Evolutionary conservation across 225 moss, liverwort and hornwort species (phyloP).

Genomic region (Marchantia polymorpha): DNA sequence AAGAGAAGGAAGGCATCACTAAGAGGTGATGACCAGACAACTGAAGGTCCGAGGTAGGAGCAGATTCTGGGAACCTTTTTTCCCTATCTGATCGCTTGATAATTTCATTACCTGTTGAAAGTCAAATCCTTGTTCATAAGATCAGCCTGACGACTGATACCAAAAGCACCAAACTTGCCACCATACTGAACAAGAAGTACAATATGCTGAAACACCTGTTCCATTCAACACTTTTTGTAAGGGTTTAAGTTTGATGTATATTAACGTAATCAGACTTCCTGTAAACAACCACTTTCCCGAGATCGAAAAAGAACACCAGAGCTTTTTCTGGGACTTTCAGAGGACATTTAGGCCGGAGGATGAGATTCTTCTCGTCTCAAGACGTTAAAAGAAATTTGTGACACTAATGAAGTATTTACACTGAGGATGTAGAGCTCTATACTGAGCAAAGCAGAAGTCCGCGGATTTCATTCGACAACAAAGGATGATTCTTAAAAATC

Average conservation of each 20-base stretch:
- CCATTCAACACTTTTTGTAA: conserved; percentile 23
- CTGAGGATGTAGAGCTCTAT: neutral
- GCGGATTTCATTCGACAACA: too few species aligned
- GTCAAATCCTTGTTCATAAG: conserved; percentile 79
- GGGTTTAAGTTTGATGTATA: conserved; percentile 13
- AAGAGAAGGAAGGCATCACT: too few species aligned
- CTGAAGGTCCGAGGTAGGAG: neutral
- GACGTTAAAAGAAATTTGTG: neutral
- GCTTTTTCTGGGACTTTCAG: neutral
- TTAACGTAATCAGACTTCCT: neutral
- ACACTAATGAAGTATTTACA: neutral
- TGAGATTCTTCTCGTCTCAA: neutral
- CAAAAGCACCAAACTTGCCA: conserved; percentile 76
- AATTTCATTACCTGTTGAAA: conserved; percentile 46
- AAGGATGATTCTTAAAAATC: too few species aligned
- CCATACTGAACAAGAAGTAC: conserved; percentile 62
- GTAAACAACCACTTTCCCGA: conserved; percentile 21
- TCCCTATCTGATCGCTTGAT: neutral
- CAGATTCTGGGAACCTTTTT: neutral
- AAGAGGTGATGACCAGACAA: too few species aligned
- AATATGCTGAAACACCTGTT: conserved; percentile 82
- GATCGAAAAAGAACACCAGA: neutral
- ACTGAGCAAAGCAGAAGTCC: neutral
- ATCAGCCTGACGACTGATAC: conserved; percentile 71
- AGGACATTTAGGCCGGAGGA: neutral